Base-by-base conservation (phyloP, 345 rosid species). In the Eucalyptus albens region DNA sequence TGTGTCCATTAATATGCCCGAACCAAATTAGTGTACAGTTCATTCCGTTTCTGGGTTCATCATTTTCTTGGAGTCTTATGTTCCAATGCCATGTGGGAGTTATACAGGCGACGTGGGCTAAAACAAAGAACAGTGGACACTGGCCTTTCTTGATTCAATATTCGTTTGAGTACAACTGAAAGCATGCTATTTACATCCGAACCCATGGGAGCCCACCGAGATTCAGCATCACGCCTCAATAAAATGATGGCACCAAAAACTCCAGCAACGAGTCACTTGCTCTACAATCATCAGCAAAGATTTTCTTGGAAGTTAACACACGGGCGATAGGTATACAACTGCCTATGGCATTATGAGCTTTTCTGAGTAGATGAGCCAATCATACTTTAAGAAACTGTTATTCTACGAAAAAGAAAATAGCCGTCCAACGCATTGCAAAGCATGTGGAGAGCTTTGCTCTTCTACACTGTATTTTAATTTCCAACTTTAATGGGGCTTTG, bases 71-170 rank as follows among this genome's bases (percentile, higher is more conserved):
- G 22, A 53, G 56, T 16, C 53, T 50, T 50, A 50, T 50, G 19
- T 50, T 15, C 53, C 56, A 53, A 53, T 53, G 22, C 9, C 56
- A 51, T 51, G 9, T 7, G 55, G 9, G 55, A 51, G 55, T 9
- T 51, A 51, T 51, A 51, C 55, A 51, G 9, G 55, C 4, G 22
- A 51, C 22, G 55, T 17, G 55, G 22, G 55, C 22, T 17, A 51
- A 51, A 51, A 51, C 22, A 51, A 51, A 16, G 22, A 53, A 53
- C 56, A 53, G 93, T 93, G 40, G 98, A 56, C 89, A 87, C 85
- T 15, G 98, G 98, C 67, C 98, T 92, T 90, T 95, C 95, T 87
- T 96, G 98, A 92, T 96, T 96, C 26, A 96, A 87, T 53, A 94
- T 62, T 88, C 92, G 94, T 89, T 97, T 97, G 40, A 97, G 93